A percentile compares a stretch with the other conserved stretches of the same genome.
These are phyloP conservation scores for Aspergillus ostianus DNA, from an alignment of 495 filamentous ascomycete species.

Conservation along the genomic window DNA sequence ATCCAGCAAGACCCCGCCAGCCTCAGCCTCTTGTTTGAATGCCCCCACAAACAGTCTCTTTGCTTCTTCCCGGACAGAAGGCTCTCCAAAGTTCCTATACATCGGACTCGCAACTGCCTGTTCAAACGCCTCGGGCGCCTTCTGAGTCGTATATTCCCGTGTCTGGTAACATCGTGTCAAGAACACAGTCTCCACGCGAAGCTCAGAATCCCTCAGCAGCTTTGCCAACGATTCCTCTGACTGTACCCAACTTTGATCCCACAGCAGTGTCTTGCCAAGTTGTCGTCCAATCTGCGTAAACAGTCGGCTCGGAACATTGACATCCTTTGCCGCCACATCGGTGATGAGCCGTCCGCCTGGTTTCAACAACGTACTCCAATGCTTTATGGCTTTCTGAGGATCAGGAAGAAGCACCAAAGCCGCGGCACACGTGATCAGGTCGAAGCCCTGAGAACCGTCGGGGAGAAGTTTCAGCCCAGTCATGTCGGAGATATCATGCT, in stretches of 20 bases:
- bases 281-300: neutral
- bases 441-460: conserved; percentile 9
- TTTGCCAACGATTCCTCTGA: neutral
- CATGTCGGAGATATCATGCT: conserved; percentile 38
- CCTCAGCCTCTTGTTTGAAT: conserved; percentile 4
- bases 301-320: conserved; percentile 10
- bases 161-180: conserved; percentile 4
- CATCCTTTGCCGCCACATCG: conserved; percentile 15
- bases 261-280: conserved; percentile 8
- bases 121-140: conserved; percentile 6
- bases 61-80: conserved; percentile 3
- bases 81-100: conserved; percentile 11
- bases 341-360: conserved; percentile 16
- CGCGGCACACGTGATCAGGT: conserved; percentile 18
- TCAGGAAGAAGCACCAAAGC: conserved; percentile 11
- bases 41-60: conserved; percentile 9
- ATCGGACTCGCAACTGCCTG: conserved; percentile 9
- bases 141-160: neutral
- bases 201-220: neutral
- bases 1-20: conserved; percentile 2
- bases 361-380: conserved; percentile 17
- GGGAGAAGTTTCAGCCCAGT: conserved; percentile 5
- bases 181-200: conserved; percentile 5
- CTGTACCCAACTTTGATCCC: conserved; percentile 14
- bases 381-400: conserved; percentile 3